Base-by-base conservation (phyloP, 352 stramenopile genomes). In the Phytophthora idaei region DNA sequence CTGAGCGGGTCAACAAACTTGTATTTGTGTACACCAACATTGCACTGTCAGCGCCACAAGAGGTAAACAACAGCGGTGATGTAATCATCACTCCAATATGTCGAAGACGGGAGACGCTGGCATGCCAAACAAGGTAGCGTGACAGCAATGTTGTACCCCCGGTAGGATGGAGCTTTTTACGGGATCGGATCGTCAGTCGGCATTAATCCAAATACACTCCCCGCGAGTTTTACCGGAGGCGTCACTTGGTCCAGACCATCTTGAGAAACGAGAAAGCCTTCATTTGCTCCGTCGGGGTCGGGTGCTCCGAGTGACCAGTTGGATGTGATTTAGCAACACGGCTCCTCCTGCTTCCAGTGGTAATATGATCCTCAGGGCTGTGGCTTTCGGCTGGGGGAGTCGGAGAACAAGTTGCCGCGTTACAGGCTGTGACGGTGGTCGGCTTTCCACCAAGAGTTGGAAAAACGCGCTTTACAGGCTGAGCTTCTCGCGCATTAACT, bases 251-350 rank as follows among this genome's bases (percentile, higher is more conserved):
- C 49, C 58, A 17, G 66, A 57, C 77, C n/a, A 89, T 65, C 44
- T 88, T 87, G 27, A 90, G 64, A 64, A 91, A 78, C 14, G 83
- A 83, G 14, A 73, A 54, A 1, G 82, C 77, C 29, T 74, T 80
- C 21, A 48, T 50, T 25, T 58, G 48, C 2, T 68, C 65, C 2
- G 25, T 53, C 37, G 46, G 53, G 42, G 41, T 45, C 32, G 17
- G 34, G 6, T 50, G 34, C 11, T 64, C 57, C 8, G 46, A 46
- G 4, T 17, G 56, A 37, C 53, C 31, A 54, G 21, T 9, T 48
- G 27, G 51, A 12, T 72, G 49, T 4, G 50, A 46, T 39, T 14
- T 66, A 41, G 31, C 42, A 67, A 56, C 48, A 56, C 67, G 67
- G 34, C 31, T 50, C 52, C 50, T 50, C n/a, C 66, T 69, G 32